A percentile compares a stretch with the other conserved stretches of the same genome.
Evolutionary conservation across 345 rosid species (phyloP).

Genomic region (Populus tremula): DNA sequence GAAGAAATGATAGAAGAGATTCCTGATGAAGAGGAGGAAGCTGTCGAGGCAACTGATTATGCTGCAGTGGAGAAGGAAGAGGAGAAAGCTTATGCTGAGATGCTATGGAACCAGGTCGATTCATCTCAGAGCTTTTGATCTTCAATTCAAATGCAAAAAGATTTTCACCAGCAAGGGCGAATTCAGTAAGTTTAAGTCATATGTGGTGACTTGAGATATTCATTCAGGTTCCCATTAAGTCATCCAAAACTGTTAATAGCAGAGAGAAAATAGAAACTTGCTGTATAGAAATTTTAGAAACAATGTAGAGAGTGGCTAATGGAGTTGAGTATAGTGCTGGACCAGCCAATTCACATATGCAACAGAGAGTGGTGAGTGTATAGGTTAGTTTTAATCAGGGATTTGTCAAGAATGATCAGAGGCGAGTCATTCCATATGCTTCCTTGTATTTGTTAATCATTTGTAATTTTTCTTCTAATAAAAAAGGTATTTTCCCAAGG

Average conservation of each 20-base stretch:
- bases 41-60: conserved; percentile 36
- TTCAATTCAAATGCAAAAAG: background rate
- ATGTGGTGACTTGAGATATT: background rate
- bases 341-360: background rate
- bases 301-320: background rate
- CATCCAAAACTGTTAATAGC: background rate
- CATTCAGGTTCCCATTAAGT: background rate
- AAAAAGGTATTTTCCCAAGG: no score
- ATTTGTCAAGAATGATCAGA: background rate
- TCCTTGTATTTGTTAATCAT: background rate
- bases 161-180: background rate
- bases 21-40: conserved; percentile 56
- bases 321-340: background rate
- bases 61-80: conserved; percentile 66
- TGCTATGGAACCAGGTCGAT: conserved; percentile 69
- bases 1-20: conserved; percentile 50
- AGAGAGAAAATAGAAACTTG: background rate
- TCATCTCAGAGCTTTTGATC: conserved; percentile 50
- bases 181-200: background rate
- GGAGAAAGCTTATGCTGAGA: conserved; percentile 66
- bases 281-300: background rate
- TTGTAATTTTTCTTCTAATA: background rate
- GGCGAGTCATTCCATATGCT: background rate
- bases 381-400: background rate
- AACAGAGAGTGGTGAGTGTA: background rate